Percentiles rank a stretch among this genome's conserved stretches.
phyloP scores from a whole-genome alignment of 257 asterid species.

The Solanum peruvianum region DNA sequence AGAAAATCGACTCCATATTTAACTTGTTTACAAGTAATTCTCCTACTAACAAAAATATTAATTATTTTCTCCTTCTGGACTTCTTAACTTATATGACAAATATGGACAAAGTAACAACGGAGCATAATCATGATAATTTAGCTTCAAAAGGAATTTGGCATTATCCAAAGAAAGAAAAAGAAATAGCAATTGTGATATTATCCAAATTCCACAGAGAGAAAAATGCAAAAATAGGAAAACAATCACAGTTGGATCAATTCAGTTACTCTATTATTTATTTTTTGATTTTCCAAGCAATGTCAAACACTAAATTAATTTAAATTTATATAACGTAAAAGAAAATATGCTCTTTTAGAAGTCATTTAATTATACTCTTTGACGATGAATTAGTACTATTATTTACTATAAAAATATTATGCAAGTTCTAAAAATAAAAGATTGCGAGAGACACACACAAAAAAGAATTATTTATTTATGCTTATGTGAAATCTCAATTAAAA shows the following conservation, averaged over 20 bases:
- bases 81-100: not conserved
- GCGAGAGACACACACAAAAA: not conserved
- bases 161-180: not conserved
- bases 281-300: not conserved
- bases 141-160: not conserved
- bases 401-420: not conserved
- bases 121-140: not conserved
- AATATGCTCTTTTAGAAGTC: not conserved
- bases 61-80: not conserved
- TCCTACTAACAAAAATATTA: not conserved
- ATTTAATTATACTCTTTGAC: not conserved
- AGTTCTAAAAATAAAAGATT: not conserved
- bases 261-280: not conserved
- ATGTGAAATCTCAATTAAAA: not conserved
- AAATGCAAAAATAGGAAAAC: not conserved
- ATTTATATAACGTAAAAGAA: not conserved
- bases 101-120: not conserved
- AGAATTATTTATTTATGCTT: not conserved
- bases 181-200: not conserved
- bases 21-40: not conserved
- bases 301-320: not conserved
- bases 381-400: not conserved
- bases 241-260: not conserved
- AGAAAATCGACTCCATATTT: not conserved
- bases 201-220: not conserved